A percentile compares a stretch with the other conserved stretches of the same genome.
phyloP scores from a whole-genome alignment of 2,329 filamentous ascomycete species.

The Leptodontidium sp. region DNA sequence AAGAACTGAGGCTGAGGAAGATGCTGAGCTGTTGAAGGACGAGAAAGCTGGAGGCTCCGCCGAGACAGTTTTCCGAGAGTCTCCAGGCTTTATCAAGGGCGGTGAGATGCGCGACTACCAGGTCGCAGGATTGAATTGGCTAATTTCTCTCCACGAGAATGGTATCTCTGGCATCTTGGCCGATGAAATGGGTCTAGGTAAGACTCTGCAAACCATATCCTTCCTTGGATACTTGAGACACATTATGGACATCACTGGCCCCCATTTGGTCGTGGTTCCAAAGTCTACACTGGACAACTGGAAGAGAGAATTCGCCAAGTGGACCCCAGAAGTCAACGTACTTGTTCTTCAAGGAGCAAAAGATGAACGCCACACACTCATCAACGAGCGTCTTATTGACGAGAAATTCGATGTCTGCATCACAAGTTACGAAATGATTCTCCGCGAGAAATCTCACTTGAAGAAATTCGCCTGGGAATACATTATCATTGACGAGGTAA shows the following conservation, averaged over 20 bases:
- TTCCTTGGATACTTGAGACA: slow-evolving; percentile 96
- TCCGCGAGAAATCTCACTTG: slow-evolving; percentile 91
- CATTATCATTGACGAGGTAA: slow-evolving; percentile 93
- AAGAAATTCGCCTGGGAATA: slow-evolving; percentile 99
- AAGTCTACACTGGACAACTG: slow-evolving; percentile 99
- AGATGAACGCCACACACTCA: slow-evolving; percentile 87
- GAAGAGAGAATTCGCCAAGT: slow-evolving; percentile 91
- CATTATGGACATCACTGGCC: slow-evolving; percentile 86
- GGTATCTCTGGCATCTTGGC: slow-evolving; percentile 98
- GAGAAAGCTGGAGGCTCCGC: slow-evolving; percentile 88
- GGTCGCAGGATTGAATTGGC: slow-evolving; percentile 93
- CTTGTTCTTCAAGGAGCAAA: slow-evolving; percentile 94
- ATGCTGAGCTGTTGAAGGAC: slow-evolving; percentile 86
- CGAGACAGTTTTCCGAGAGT: slow-evolving; percentile 92
- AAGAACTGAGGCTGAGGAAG: slow-evolving; percentile 96
- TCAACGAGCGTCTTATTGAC: slow-evolving; percentile 89
- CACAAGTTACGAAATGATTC: slow-evolving; percentile 98
- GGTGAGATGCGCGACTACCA: slow-evolving; percentile 97
- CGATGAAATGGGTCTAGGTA: slow-evolving; percentile 98
- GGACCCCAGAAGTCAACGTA: slow-evolving; percentile 96
- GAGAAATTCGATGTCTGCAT: slow-evolving; percentile 98
- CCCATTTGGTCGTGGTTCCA: slow-evolving; percentile 90
- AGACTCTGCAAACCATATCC: slow-evolving; percentile 96
- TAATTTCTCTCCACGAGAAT: slow-evolving; percentile 97
- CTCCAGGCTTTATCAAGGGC: slow-evolving; percentile 84